Evolutionary conservation across 106 monocot species (phyloP).

Genomic region (Xerophyta viscosa): DNA sequence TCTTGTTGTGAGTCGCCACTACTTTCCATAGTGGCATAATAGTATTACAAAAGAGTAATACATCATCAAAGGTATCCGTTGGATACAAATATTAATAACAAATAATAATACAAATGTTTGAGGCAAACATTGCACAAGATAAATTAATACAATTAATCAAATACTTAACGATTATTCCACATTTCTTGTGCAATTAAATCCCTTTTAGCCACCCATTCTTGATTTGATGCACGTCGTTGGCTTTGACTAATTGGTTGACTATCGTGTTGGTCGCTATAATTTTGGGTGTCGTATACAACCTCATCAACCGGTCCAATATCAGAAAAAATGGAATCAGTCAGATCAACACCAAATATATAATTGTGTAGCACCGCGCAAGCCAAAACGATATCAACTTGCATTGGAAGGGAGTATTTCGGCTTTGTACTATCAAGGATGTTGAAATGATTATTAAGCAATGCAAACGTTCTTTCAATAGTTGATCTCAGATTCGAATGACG

Average conservation of each 20-base stretch:
- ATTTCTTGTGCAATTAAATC: neutral
- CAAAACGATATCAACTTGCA: neutral
- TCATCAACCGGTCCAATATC: neutral
- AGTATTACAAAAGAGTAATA: neutral
- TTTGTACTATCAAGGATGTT: neutral
- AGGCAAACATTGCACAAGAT: no score
- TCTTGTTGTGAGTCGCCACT: neutral
- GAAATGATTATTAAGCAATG: neutral
- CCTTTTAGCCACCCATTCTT: neutral
- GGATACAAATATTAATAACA: no score
- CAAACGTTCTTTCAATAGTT: neutral
- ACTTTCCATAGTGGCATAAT: neutral
- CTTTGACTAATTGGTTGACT: neutral
- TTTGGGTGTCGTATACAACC: neutral
- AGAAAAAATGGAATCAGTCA: neutral
- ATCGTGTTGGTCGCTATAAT: no score
- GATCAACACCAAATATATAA: neutral
- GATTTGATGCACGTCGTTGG: neutral
- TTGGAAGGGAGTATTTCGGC: neutral
- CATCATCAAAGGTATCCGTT: neutral
- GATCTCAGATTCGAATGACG: neutral
- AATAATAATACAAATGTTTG: no score
- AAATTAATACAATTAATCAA: no score
- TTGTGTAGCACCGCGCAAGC: neutral
- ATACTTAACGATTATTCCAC: no score